Percentiles rank a stretch among this genome's conserved stretches.
Evolutionary conservation across 306 rosid species (phyloP).

Genomic region (Clitoria ternatea): DNA sequence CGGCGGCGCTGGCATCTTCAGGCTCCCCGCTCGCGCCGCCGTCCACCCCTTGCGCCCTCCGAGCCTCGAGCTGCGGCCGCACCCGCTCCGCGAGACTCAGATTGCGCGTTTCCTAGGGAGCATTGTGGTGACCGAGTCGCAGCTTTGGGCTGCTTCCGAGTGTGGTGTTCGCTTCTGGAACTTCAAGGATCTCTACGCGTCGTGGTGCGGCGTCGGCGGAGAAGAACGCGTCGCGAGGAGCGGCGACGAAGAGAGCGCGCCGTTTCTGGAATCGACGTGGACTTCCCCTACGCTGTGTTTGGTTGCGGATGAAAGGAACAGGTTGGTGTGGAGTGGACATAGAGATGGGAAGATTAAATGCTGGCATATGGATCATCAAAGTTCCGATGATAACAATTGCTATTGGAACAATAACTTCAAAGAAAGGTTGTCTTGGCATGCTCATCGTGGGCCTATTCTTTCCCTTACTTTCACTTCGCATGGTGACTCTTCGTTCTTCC

Average conservation of each 20-base stretch:
- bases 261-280: slow-evolving; percentile 59
- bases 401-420: slow-evolving; percentile 31
- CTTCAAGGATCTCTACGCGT: slow-evolving; percentile 53
- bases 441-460: slow-evolving; percentile 60
- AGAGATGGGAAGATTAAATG: slow-evolving; percentile 78
- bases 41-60: slow-evolving; percentile 83
- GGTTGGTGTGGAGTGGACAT: slow-evolving; percentile 87
- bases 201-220: slow-evolving; percentile 36
- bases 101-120: slow-evolving; percentile 67
- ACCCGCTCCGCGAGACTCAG: slow-evolving; percentile 85
- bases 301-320: slow-evolving; percentile 66
- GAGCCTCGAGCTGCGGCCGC: slow-evolving; percentile 72
- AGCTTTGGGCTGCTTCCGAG: slow-evolving; percentile 79
- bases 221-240: slow-evolving; percentile 12
- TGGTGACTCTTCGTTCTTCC: slow-evolving; percentile 26
- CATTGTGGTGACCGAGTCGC: slow-evolving; percentile 52
- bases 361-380: slow-evolving; percentile 56
- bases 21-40: slow-evolving; percentile 55
- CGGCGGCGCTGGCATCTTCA: slow-evolving; percentile 64
- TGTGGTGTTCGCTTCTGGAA: slow-evolving; percentile 68
- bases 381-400: slow-evolving; percentile 15
- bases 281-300: slow-evolving; percentile 65
- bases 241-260: slow-evolving; percentile 70
- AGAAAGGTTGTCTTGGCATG: slow-evolving; percentile 59
- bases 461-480: slow-evolving; percentile 40